Evolutionary conservation across 352 stramenopile species (phyloP).

Genomic region (Elongisporangium senticosum): DNA sequence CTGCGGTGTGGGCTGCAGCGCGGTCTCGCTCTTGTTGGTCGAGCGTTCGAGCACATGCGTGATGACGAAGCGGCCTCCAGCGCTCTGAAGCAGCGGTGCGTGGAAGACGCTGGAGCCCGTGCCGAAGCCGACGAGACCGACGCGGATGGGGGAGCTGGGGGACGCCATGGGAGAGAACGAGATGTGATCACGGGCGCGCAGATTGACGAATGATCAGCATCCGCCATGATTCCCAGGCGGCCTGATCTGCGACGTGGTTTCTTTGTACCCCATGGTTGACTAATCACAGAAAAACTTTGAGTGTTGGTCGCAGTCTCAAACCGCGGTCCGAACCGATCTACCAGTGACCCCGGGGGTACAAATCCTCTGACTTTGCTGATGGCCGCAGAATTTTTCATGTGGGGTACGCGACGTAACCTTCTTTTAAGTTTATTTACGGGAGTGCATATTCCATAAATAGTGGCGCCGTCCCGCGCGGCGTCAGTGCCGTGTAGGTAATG

Average conservation of each 20-base stretch:
- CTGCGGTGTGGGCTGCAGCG: constrained; percentile 30
- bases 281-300: neutral
- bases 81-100: constrained; percentile 58
- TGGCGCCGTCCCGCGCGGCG: neutral
- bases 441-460: neutral
- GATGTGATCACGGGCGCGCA: neutral
- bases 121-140: constrained; percentile 71
- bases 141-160: constrained; percentile 23
- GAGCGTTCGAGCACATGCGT: constrained; percentile 76
- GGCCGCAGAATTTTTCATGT: neutral
- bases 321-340: no score
- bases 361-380: neutral
- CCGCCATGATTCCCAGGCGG: no score
- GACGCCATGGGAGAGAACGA: neutral
- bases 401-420: neutral
- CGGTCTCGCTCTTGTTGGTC: constrained; percentile 43
- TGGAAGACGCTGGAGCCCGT: constrained; percentile 71
- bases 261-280: neutral
- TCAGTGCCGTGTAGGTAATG: constrained; percentile 22
- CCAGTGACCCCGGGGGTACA: neutral
- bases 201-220: constrained; percentile 6
- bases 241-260: neutral
- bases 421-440: neutral
- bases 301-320: neutral
- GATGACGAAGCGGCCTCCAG: constrained; percentile 42